Evolutionary conservation across 176 grass and related monocot species (phyloP), one percentile per base, ranked within the genome.

Genomic region (Typha latifolia): DNA sequence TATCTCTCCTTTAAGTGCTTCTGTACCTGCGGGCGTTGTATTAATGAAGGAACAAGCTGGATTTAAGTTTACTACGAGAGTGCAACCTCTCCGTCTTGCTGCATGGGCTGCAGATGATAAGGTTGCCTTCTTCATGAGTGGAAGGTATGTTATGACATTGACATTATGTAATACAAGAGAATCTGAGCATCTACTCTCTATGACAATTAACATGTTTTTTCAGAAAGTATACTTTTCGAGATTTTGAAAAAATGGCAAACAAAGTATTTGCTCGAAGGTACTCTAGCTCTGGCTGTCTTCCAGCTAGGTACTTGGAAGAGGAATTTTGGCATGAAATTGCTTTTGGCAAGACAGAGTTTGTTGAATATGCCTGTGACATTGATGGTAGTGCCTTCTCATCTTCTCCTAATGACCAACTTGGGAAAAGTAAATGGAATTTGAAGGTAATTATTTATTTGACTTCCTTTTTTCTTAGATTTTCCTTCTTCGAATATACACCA

Each of bases 311-410:
- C 3, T 20, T 99, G 61, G 95, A 99, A 83, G 95, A 99, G 73
- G 89, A 90, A 67, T 99, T 99, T 70, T 99, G 95, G 95, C 95
- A 76, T 32, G 95, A 99, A 83, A 94, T 99, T 82, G 77, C 95
- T 77, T 93, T 86, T 63, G 95, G 95, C 10, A 99, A 93, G 66
- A 93, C 81, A 77, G 95, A 94, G 57, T 85, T 65, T 34, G 94
- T 99, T 74, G 95, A 99, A 74, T 99, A 99, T 87, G 95, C 95
- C 32, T 99, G 95, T 43, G 95, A 99, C 74, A 81, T 99, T 79
- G 95, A 99, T 63, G 95, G 94, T 14, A 99, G 89, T 87, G 95
- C 95, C 26, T 99, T 99, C 85, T 99, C 95, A 48, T 90, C 89
- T 78, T 87, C 89, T 71, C 70, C 79, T 51, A 73, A 63, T 7